A percentile compares a stretch with the other conserved stretches of the same genome.
These are phyloP conservation scores for Nitzschia sp. DNA, from an alignment of 108 stramenopile genomes.

Conservation along the genomic window DNA sequence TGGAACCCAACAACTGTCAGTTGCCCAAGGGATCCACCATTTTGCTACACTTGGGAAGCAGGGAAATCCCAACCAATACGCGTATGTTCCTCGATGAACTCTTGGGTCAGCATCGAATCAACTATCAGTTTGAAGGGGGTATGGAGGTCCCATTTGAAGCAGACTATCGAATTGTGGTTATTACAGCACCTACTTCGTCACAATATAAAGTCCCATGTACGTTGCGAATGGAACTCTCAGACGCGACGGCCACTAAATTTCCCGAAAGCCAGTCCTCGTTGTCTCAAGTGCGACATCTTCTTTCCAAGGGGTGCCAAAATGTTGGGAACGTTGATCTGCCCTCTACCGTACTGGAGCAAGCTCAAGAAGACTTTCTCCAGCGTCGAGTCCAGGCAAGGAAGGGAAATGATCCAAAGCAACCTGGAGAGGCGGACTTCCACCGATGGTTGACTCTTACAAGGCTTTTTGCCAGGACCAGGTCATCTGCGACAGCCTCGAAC, in stretches of 20 bases:
- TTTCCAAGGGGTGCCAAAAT: not conserved
- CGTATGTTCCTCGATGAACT: slow-evolving; percentile 17
- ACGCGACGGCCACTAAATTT: not conserved
- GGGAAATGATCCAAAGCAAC: slow-evolving; percentile 3
- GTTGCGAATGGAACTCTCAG: not conserved
- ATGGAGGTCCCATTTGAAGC: slow-evolving; percentile 55
- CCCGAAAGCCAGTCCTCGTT: not conserved
- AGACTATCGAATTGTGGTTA: slow-evolving; percentile 51
- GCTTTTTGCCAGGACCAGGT: slow-evolving; percentile 40
- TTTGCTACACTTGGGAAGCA: slow-evolving; percentile 24
- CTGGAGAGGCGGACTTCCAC: slow-evolving; percentile 59
- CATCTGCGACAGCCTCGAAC: slow-evolving; percentile 17
- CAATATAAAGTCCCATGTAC: not conserved
- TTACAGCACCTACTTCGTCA: slow-evolving; percentile 26
- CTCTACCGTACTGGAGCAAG: slow-evolving; percentile 24
- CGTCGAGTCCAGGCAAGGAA: slow-evolving; percentile 25
- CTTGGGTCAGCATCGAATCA: slow-evolving; percentile 31
- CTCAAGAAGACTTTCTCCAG: slow-evolving; percentile 55
- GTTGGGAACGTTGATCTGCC: slow-evolving; percentile 22
- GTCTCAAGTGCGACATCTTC: slow-evolving; percentile 12
- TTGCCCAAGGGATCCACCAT: slow-evolving; percentile 45
- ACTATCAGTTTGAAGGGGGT: slow-evolving; percentile 53
- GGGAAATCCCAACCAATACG: slow-evolving; percentile 8
- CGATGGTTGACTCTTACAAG: slow-evolving; percentile 59
- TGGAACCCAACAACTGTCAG: slow-evolving; percentile 43